phyloP scores from a whole-genome alignment of 202 grass and related monocot genomes.

The Dendrocalamus latiflorus region DNA sequence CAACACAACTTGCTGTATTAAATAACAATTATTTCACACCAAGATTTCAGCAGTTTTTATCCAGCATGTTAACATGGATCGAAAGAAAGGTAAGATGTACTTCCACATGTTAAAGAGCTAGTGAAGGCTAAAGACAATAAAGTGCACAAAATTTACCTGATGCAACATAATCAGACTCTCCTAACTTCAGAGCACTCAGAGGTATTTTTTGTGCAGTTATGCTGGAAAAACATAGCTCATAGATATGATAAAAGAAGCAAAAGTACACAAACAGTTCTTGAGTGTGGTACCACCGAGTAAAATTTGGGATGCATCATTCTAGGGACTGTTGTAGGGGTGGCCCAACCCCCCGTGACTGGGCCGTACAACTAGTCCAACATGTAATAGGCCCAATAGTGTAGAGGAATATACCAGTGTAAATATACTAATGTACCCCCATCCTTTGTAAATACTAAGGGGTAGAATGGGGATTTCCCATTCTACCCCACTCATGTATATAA shows the following conservation, averaged over 20 bases:
- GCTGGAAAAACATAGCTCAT: slow-evolving; percentile 37
- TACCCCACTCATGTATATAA: too few species aligned
- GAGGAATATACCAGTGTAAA: too few species aligned
- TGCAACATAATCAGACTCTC: too few species aligned
- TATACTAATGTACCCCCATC: too few species aligned
- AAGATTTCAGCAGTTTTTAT: slow-evolving; percentile 17
- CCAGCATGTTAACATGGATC: neutral
- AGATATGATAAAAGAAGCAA: neutral
- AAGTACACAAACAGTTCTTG: neutral
- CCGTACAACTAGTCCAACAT: too few species aligned
- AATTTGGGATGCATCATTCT: neutral
- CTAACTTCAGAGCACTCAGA: slow-evolving; percentile 62
- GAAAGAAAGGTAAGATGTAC: neutral
- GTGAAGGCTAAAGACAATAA: neutral
- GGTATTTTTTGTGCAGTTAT: slow-evolving; percentile 87
- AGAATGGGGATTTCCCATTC: too few species aligned
- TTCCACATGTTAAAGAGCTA: slow-evolving; percentile 16
- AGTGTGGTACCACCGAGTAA: neutral
- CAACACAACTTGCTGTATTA: neutral
- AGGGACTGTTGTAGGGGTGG: too few species aligned
- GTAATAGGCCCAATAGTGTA: too few species aligned
- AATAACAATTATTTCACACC: neutral
- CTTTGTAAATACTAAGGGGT: too few species aligned
- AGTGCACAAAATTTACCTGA: slow-evolving; percentile 42
- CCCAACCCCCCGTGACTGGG: too few species aligned